A percentile compares a stretch with the other conserved stretches of the same genome.
These are phyloP conservation scores for Salix udensis DNA, from an alignment of 345 rosid genomes.

Conservation along the genomic window DNA sequence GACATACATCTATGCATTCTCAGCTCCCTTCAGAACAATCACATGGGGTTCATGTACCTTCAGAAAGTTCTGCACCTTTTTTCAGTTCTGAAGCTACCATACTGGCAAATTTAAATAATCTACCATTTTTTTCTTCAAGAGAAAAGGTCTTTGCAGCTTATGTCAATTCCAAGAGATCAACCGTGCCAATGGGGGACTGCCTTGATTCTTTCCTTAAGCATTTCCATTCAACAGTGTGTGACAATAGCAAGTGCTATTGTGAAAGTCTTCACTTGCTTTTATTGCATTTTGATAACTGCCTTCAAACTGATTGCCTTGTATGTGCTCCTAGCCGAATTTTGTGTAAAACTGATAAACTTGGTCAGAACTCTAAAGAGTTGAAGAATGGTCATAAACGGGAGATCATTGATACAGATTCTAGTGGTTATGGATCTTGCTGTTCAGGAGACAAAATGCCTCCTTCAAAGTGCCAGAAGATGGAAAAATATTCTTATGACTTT, in stretches of 20 bases:
- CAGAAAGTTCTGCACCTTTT: conserved; percentile 4
- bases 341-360: neutral
- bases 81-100: neutral
- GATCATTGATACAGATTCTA: conserved; percentile 5
- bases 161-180: conserved; percentile 19
- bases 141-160: conserved; percentile 24
- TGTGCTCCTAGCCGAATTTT: conserved; percentile 23
- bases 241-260: conserved; percentile 23
- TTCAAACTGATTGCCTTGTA: conserved; percentile 13
- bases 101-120: neutral
- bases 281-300: conserved; percentile 30
- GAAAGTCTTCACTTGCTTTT: conserved; percentile 4
- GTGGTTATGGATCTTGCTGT: conserved; percentile 11
- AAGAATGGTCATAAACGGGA: neutral
- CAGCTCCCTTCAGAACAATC: conserved; percentile 20
- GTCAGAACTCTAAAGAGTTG: conserved; percentile 1
- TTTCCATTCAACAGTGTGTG: conserved; percentile 31
- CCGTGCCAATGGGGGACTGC: neutral
- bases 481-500: conserved; percentile 3
- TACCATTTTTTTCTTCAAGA: conserved; percentile 4
- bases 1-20: conserved; percentile 12
- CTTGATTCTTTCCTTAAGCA: conserved; percentile 25
- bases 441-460: conserved; percentile 15
- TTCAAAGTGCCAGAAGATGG: conserved; percentile 12
- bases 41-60: neutral